Conservation (phyloP, 2,329 filamentous ascomycete genomes). For the Fusarium sp. region DNA sequence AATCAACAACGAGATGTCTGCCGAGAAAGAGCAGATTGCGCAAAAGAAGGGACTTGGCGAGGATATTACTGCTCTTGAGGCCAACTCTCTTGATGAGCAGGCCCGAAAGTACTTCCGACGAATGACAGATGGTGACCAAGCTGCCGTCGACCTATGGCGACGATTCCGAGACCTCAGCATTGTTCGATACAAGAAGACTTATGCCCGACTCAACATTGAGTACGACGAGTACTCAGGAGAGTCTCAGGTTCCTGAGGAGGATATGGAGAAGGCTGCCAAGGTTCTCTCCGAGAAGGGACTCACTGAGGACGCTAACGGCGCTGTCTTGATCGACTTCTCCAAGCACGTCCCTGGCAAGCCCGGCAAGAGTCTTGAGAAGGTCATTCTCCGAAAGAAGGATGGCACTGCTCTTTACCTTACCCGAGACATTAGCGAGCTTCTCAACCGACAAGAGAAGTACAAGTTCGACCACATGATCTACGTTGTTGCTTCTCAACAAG, state of each 20-base stretch:
- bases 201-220: slow-evolving; percentile 76
- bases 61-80: slow-evolving; percentile 62
- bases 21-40: slow-evolving; percentile 76
- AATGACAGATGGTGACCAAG: slow-evolving; percentile 75
- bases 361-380: slow-evolving; percentile 77
- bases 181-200: slow-evolving; percentile 74
- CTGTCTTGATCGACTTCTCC: slow-evolving; percentile 78
- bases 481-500: slow-evolving; percentile 79
- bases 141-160: slow-evolving; percentile 72
- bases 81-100: slow-evolving; percentile 76
- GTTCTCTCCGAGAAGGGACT: slow-evolving; percentile 74
- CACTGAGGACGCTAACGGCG: slow-evolving; percentile 77
- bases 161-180: slow-evolving; percentile 77
- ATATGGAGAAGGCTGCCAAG: slow-evolving; percentile 73
- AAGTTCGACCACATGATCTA: slow-evolving; percentile 85
- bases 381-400: slow-evolving; percentile 78
- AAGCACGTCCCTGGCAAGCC: slow-evolving; percentile 75
- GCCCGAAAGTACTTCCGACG: slow-evolving; percentile 79
- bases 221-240: slow-evolving; percentile 81
- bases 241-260: slow-evolving; percentile 75
- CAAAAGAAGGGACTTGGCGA: slow-evolving; percentile 66
- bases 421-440: slow-evolving; percentile 80
- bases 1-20: slow-evolving; percentile 76
- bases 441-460: slow-evolving; percentile 73
- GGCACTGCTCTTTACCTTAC: slow-evolving; percentile 84